Evolutionary conservation across 768 basidiomycete species (phyloP).

Genomic region (Hirschioporus abietinus): DNA sequence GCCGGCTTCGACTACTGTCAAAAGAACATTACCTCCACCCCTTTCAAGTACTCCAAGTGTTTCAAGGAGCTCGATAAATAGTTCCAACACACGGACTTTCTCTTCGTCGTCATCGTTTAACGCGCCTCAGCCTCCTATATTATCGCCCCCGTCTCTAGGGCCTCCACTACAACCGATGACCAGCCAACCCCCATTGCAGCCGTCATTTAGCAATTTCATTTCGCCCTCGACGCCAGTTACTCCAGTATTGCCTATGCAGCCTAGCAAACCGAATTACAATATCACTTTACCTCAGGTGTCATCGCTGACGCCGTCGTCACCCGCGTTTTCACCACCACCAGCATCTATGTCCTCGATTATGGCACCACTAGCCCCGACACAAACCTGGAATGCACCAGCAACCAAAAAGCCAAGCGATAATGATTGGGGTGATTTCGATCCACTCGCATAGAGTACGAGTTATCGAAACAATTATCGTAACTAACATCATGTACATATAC

Average conservation of each 20-base stretch:
- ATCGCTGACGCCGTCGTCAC: constrained; percentile 23
- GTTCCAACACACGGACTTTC: constrained; percentile 33
- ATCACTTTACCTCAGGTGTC: constrained; percentile 35
- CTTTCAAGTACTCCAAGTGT: constrained; percentile 9
- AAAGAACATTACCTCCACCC: constrained; percentile 6
- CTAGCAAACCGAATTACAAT: constrained; percentile 53
- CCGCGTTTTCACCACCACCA: constrained; percentile 26
- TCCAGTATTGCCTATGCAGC: constrained; percentile 9
- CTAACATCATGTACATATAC: constrained; percentile 10
- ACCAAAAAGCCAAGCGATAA: constrained; percentile 53
- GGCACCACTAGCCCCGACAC: constrained; percentile 57
- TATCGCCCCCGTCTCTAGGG: constrained; percentile 9
- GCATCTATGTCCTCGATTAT: constrained; percentile 47
- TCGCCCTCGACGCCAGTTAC: constrained; percentile 1
- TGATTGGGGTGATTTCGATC: constrained; percentile 83
- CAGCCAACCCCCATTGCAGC: neutral
- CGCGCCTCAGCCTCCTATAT: constrained; percentile 21
- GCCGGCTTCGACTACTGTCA: constrained; percentile 5
- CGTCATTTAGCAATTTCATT: neutral
- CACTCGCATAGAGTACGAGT: constrained; percentile 42
- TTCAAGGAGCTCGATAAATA: constrained; percentile 13
- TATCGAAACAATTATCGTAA: neutral
- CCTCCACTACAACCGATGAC: constrained; percentile 11
- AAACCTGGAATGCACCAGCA: constrained; percentile 33
- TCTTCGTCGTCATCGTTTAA: constrained; percentile 32